Base-by-base conservation (phyloP, 2,329 filamentous ascomycete species). In the Hypoxylon sp. region DNA sequence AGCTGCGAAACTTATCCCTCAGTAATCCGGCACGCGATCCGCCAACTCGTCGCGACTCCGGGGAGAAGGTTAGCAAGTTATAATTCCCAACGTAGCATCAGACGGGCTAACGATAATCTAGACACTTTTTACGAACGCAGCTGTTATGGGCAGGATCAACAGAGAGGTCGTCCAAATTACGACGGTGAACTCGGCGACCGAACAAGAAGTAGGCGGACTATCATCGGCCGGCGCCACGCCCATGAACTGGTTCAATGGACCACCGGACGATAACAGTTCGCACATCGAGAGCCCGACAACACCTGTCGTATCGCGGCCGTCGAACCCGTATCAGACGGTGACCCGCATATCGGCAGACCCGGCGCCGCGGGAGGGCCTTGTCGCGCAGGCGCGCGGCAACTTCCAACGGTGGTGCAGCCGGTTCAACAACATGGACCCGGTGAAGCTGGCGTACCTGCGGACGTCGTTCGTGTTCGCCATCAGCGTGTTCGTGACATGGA, bases 381-480 rank as follows among this genome's bases (percentile, higher is more conserved):
- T 58, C 41, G 34, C 43, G 17, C 70, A 71, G 24, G 20, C 70
- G 44, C 56, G 68, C 43, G 39, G 56, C 4, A 52, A 67, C 8
- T 75, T 74, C 32, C 57, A 59, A 7, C 67, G 69, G 10, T 73
- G 68, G 72, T 63, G 68, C 34, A 51, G 26, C 56, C 72, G 72
- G 53, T 76, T 84, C 41, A 72, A 72, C 57, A 73, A 78, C 70
- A 76, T 82, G 68, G 86, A 88, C 73, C 84, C 85, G 0, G 80
- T 88, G 67, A 88, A 88, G 78, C 77, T 86, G 4, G 85, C 85
- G 8, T 88, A 88, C 70, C 79, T 88, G 44, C 82, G 85, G 13
- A 88, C 86, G 6, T 87, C 84, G 24, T 86, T 87, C 70, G 82
- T 88, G 10, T 88, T 88, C 69, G 84, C 85, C 48, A 80, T 88